Percentiles rank a stretch among this genome's conserved stretches.
Conservation (phyloP, 2,329 filamentous ascomycete species). For the Aspergillus neoniger region DNA sequence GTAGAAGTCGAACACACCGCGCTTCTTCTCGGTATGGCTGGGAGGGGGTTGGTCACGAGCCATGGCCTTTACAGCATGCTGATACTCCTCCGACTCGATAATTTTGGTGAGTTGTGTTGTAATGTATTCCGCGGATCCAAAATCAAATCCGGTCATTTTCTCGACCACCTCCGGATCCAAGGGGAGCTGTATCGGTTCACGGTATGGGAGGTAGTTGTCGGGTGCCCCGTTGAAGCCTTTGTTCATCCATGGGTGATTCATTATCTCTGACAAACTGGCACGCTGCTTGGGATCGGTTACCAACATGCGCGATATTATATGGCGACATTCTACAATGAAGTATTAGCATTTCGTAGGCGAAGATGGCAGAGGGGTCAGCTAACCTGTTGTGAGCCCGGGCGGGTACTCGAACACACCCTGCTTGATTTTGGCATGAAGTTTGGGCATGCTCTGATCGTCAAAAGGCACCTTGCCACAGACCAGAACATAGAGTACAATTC, state of each 20-base stretch:
- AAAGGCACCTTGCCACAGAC: constrained; percentile 98
- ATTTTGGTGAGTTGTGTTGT: constrained; percentile 76
- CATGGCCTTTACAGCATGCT: constrained; percentile 74
- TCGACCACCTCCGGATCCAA: constrained; percentile 80
- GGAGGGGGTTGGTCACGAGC: constrained; percentile 64
- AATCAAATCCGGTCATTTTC: constrained; percentile 98
- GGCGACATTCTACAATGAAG: constrained; percentile 73
- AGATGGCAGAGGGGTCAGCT: constrained; percentile 33
- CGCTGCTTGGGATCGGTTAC: constrained; percentile 89
- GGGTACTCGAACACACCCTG: constrained; percentile 95
- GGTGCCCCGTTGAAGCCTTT: constrained; percentile 86
- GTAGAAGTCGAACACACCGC: constrained; percentile 96
- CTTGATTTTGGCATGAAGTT: constrained; percentile 97
- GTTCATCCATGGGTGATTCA: constrained; percentile 93
- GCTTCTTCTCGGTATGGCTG: constrained; percentile 71
- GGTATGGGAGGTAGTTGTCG: constrained; percentile 81
- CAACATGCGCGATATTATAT: constrained; percentile 90
- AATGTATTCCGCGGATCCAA: constrained; percentile 83
- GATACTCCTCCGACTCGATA: constrained; percentile 94
- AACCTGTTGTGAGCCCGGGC: constrained; percentile 86
- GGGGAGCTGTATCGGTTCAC: constrained; percentile 82
- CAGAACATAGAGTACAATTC: constrained; percentile 93
- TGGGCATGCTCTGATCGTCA: constrained; percentile 98
- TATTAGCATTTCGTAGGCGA: constrained; percentile 38
- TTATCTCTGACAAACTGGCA: constrained; percentile 84